Percentiles rank a stretch among this genome's conserved stretches.
phyloP scores from a whole-genome alignment of 108 stramenopile genomes.

The Pseudonitzschia multiseries region DNA sequence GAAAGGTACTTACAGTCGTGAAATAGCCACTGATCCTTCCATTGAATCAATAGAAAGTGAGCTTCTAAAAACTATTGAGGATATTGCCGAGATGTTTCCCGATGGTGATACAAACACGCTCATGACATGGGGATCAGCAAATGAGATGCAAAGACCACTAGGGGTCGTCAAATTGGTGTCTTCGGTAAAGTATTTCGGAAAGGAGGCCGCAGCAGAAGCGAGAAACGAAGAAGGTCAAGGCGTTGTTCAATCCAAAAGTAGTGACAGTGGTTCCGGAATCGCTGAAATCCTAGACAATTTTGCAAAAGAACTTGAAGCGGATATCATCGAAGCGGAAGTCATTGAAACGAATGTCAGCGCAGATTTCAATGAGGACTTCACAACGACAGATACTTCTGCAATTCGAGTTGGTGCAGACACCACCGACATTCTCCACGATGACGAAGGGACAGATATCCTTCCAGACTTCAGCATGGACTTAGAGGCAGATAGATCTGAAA shows the following conservation, averaged over 20 bases:
- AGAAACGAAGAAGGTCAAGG: neutral
- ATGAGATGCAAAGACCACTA: constrained; percentile 19
- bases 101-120: constrained; percentile 14
- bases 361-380: too few relatives aligned
- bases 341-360: too few relatives aligned
- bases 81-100: constrained; percentile 5
- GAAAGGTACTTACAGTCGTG: neutral
- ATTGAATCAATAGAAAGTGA: neutral
- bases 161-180: constrained; percentile 27
- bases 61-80: constrained; percentile 1
- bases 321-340: too few relatives aligned
- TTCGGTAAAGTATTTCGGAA: neutral
- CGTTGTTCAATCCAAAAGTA: neutral
- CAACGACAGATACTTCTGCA: too few relatives aligned
- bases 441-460: too few relatives aligned
- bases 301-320: too few relatives aligned
- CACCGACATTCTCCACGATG: too few relatives aligned
- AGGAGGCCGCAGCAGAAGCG: constrained; percentile 2
- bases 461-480: too few relatives aligned
- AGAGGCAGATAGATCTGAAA: too few relatives aligned
- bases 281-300: constrained; percentile 18
- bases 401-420: too few relatives aligned
- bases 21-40: neutral
- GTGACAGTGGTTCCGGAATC: constrained; percentile 13
- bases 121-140: constrained; percentile 26